phyloP scores from a whole-genome alignment of 352 stramenopile species.

The Phytophthora pluvialis region DNA sequence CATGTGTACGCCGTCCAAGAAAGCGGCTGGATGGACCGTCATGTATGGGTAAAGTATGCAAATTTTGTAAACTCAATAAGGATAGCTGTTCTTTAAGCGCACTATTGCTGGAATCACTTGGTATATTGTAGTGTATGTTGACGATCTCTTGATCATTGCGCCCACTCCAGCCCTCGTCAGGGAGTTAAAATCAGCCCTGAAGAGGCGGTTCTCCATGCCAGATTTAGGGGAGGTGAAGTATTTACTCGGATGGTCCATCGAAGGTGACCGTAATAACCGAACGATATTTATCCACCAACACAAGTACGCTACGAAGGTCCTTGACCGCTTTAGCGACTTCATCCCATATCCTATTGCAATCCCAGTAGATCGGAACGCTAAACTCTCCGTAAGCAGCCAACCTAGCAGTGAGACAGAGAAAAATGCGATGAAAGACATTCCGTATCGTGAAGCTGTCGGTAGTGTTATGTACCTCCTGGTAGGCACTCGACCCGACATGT shows the following conservation, averaged over 20 bases:
- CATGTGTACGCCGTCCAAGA: no score
- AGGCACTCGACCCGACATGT: background rate
- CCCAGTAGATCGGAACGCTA: background rate
- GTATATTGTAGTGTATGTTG: conserved; percentile 4
- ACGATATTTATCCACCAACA: no score
- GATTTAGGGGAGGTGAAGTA: no score
- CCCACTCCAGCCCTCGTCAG: conserved; percentile 2
- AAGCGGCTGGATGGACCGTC: no score
- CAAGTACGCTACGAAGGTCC: no score
- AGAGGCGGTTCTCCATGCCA: conserved; percentile 13
- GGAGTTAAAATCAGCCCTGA: conserved; percentile 5
- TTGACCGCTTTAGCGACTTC: no score
- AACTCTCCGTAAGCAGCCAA: background rate
- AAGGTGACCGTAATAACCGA: no score
- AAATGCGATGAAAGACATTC: conserved; percentile 2
- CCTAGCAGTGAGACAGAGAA: background rate
- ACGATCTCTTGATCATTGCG: conserved; percentile 7
- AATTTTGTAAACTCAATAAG: background rate
- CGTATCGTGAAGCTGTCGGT: background rate
- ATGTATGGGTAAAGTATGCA: no score
- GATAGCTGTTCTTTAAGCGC: background rate
- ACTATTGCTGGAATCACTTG: background rate
- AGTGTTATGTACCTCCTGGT: conserved; percentile 2
- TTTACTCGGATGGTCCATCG: no score
- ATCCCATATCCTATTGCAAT: background rate